Base-by-base conservation (phyloP, 192 early-diverging fungal species). In the Mortierella hygrophila region DNA sequence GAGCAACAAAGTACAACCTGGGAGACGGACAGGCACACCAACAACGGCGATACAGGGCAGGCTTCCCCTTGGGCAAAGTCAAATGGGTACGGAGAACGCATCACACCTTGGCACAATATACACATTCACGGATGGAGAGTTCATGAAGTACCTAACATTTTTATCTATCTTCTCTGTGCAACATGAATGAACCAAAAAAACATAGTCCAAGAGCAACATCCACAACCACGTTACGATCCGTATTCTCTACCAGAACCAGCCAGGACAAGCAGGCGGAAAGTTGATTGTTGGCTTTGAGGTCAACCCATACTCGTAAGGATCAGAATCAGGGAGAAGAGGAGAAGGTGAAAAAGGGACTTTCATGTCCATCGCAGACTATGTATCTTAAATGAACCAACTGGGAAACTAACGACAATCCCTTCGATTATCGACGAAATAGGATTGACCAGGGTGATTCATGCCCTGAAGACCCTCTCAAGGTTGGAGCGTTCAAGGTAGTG, bases 231-330 rank as follows among this genome's bases (percentile, higher is more conserved):
- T 95, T 35, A 81, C 86, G 1, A 89, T 95, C 72, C 88, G 93
- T 23, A 89, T 95, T 26, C 77, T 93, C 21, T 94, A 94, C 73
- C 89, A 91, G 41, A 76, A 79, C 21, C 78, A 72, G 21, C 87
- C 72, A 40, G 80, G 80, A 38, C 77, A 76, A n/a, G 79, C 84
- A 11, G 83, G 89, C 10, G 85, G 88, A 23, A 88, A 87, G 37
- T 68, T 87, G n/a, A 92, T 96, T 42, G 92, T 94, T 42, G 94
- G 94, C 49, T 94, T 96, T 72, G 95, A 96, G 89, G 93, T 94
- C 26, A 92, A 92, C 68, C 94, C 95, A 11, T 88, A 89, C 69
- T 95, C 94, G 89, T 90, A 91, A 80, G 89, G 26, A 57, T 70
- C 60, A 29, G 60, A 65, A 32, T 65, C 29, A 35, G 0, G n/a